Percentiles rank a stretch among this genome's conserved stretches.
These are phyloP conservation scores for Ganoderma leucocontextum DNA, from an alignment of 1,284 basidiomycete species.

Conservation along the genomic window DNA sequence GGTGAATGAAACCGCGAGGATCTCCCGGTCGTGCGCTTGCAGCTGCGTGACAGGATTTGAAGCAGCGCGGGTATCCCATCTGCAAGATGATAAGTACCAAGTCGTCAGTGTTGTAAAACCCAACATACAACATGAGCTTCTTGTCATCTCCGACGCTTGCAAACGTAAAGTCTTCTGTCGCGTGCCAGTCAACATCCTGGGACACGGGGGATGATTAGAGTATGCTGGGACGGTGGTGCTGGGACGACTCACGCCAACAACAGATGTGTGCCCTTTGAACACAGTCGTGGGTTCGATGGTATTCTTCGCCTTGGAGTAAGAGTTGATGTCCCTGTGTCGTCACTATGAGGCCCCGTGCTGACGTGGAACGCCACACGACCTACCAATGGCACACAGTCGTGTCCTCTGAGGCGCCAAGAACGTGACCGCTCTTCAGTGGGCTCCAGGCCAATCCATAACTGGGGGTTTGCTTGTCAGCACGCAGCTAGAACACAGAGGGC, in stretches of 20 bases:
- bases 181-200: conserved; percentile 97
- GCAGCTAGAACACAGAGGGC: neutral
- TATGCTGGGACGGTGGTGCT: neutral
- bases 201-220: conserved; percentile 4
- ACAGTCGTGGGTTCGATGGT: conserved; percentile 84
- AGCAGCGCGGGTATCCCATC: conserved; percentile 91
- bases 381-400: conserved; percentile 96
- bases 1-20: conserved; percentile 92
- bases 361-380: conserved; percentile 32
- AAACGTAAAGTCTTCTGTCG: conserved; percentile 85
- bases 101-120: conserved; percentile 8
- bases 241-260: conserved; percentile 79
- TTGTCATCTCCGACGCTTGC: conserved; percentile 98
- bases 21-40: conserved; percentile 91
- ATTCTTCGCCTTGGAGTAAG: conserved; percentile 84
- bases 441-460: conserved; percentile 97
- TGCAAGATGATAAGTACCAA: conserved; percentile 43
- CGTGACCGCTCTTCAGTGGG: conserved; percentile 82
- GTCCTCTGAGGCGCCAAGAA: conserved; percentile 95
- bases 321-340: conserved; percentile 86
- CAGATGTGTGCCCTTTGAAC: conserved; percentile 89
- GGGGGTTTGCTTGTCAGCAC: neutral
- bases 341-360: neutral
- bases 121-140: conserved; percentile 86
- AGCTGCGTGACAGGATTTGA: conserved; percentile 77